Evolutionary conservation across 1,139 yeast species (phyloP).

Genomic region (Candida smagusa): DNA sequence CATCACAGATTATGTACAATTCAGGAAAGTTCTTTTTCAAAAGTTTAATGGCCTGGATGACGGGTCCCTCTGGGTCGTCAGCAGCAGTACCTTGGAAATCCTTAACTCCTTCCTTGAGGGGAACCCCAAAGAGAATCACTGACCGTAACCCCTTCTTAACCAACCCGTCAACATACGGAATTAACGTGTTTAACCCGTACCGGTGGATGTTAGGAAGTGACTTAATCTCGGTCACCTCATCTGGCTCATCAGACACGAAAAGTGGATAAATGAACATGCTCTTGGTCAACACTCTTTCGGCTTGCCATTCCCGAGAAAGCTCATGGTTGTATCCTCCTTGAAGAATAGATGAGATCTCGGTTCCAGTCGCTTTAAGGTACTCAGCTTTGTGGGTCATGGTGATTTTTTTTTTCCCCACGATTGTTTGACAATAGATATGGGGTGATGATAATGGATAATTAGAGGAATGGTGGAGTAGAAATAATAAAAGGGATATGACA

Average conservation of each 20-base stretch:
- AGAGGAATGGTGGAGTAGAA: not conserved
- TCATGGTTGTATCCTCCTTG: slow-evolving; percentile 97
- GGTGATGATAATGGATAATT: not conserved
- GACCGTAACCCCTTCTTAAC: slow-evolving; percentile 80
- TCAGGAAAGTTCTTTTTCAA: slow-evolving; percentile 70
- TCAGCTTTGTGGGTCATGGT: slow-evolving; percentile 62
- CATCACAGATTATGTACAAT: slow-evolving; percentile 87
- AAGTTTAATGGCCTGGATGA: slow-evolving; percentile 69
- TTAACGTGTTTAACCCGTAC: slow-evolving; percentile 76
- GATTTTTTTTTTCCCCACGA: slow-evolving; percentile 1
- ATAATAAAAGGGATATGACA: not conserved
- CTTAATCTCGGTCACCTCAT: slow-evolving; percentile 71
- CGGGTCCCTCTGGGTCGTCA: slow-evolving; percentile 96
- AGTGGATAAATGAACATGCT: slow-evolving; percentile 92
- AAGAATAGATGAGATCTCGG: slow-evolving; percentile 71
- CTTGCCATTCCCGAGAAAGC: slow-evolving; percentile 86
- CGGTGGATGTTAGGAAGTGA: slow-evolving; percentile 87
- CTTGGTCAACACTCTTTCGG: slow-evolving; percentile 76
- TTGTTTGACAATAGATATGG: not conserved
- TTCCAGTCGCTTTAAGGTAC: slow-evolving; percentile 53
- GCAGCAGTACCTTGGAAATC: slow-evolving; percentile 87
- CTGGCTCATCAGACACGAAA: slow-evolving; percentile 76
- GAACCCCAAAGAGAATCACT: slow-evolving; percentile 91
- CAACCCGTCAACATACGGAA: slow-evolving; percentile 66
- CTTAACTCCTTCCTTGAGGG: slow-evolving; percentile 68